Percentiles rank a stretch among this genome's conserved stretches.
phyloP scores from a whole-genome alignment of 306 rosid species.

The Rosa multiflora region DNA sequence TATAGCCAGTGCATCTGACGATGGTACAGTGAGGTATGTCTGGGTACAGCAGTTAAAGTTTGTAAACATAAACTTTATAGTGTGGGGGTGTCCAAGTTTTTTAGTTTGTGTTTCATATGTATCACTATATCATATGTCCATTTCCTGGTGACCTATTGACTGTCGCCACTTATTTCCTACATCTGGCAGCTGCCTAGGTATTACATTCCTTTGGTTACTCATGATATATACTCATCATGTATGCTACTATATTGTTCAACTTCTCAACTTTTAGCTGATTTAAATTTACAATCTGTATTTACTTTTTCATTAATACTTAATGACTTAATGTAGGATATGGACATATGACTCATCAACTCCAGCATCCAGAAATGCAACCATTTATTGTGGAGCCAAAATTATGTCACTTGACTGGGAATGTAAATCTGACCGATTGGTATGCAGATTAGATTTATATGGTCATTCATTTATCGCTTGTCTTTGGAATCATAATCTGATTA shows the following conservation, averaged over 20 bases:
- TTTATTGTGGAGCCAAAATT: constrained; percentile 89
- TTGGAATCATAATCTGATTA: constrained; percentile 9
- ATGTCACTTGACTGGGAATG: constrained; percentile 97
- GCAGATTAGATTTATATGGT: constrained; percentile 33
- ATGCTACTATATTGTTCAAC: constrained; percentile 7
- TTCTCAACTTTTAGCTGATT: constrained; percentile 9
- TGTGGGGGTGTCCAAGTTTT: background rate
- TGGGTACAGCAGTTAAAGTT: constrained; percentile 12
- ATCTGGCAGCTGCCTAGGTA: background rate
- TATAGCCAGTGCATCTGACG: constrained; percentile 94
- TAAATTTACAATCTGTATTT: constrained; percentile 24
- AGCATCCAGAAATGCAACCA: constrained; percentile 93
- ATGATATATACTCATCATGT: constrained; percentile 4
- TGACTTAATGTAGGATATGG: constrained; percentile 72
- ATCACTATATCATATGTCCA: constrained; percentile 18
- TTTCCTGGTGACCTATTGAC: background rate
- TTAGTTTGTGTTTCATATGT: constrained; percentile 13
- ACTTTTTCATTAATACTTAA: constrained; percentile 15
- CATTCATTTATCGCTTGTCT: constrained; percentile 16
- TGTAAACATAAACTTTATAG: constrained; percentile 5
- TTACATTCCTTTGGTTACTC: constrained; percentile 8
- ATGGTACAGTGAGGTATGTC: constrained; percentile 90
- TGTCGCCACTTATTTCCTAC: constrained; percentile 2
- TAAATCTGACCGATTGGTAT: constrained; percentile 94
- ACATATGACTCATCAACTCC: constrained; percentile 88